phyloP scores from a whole-genome alignment of 1,284 basidiomycete species.

The Papiliotrema nemorosa region DNA sequence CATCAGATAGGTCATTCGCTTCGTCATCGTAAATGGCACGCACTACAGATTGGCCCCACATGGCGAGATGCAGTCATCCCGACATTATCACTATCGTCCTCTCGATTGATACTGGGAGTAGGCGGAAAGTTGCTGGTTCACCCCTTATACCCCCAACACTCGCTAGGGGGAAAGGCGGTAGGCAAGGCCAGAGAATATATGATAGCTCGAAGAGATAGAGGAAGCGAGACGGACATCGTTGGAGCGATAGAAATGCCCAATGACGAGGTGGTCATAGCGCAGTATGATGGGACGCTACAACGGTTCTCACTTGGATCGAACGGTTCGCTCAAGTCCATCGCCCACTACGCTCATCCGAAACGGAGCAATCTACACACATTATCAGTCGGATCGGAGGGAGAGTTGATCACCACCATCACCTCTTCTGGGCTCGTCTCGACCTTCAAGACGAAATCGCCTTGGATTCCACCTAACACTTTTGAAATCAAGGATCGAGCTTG shows the following conservation, averaged over 20 bases:
- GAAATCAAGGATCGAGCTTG: conserved; percentile 28
- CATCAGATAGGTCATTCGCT: conserved; percentile 21
- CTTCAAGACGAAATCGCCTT: conserved; percentile 33
- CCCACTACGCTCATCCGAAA: conserved; percentile 17
- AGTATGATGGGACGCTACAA: conserved; percentile 40
- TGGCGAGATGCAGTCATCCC: conserved; percentile 41
- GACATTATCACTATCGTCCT: conserved; percentile 19
- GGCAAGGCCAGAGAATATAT: conserved; percentile 15
- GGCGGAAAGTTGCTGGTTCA: conserved; percentile 34
- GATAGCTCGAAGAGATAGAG: conserved; percentile 14
- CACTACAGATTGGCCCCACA: conserved; percentile 34
- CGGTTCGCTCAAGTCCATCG: conserved; percentile 7
- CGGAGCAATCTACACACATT: conserved; percentile 14
- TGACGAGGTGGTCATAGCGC: conserved; percentile 24
- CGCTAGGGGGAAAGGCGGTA: conserved; percentile 1
- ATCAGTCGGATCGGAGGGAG: conserved; percentile 1
- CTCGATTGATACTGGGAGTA: conserved; percentile 29
- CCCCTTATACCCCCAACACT: conserved; percentile 14
- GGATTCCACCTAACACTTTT: conserved; percentile 25
- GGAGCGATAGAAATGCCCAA: conserved; percentile 23
- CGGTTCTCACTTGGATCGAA: conserved; percentile 12
- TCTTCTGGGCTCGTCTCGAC: conserved; percentile 25
- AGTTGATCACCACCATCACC: conserved; percentile 29
- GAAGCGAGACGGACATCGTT: conserved; percentile 33
- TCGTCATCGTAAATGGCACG: conserved; percentile 23